Conservation (phyloP, 805 yeast genomes). For the Pichia ethanolica region DNA sequence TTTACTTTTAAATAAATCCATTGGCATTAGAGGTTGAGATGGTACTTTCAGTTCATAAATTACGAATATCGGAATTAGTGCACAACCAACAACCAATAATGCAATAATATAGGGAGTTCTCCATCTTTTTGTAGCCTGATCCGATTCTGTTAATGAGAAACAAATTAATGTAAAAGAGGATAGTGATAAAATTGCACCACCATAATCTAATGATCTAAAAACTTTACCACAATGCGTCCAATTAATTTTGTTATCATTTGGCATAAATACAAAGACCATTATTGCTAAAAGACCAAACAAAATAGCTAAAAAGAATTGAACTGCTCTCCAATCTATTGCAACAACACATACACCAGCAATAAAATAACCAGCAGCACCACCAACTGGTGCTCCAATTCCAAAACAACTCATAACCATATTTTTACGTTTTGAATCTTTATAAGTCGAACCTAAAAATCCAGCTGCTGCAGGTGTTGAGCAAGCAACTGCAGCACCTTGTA, state of each 20-base stretch:
- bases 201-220: conserved; percentile 30
- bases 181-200: conserved; percentile 37
- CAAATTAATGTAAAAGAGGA: conserved; percentile 35
- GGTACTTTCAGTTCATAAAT: conserved; percentile 35
- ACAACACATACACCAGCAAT: conserved; percentile 37
- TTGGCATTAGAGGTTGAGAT: conserved; percentile 40
- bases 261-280: conserved; percentile 24
- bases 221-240: conserved; percentile 20
- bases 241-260: conserved; percentile 28
- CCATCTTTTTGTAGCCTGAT: conserved; percentile 36
- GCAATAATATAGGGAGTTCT: conserved; percentile 39
- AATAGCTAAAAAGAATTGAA: conserved; percentile 35
- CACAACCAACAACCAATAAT: conserved; percentile 32
- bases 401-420: conserved; percentile 37
- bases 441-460: conserved; percentile 37
- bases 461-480: conserved; percentile 42
- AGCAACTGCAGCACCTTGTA: conserved; percentile 38
- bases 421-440: conserved; percentile 32
- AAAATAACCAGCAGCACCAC: conserved; percentile 36
- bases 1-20: conserved; percentile 32
- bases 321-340: conserved; percentile 35
- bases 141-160: conserved; percentile 38
- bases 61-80: conserved; percentile 27
- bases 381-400: conserved; percentile 42
- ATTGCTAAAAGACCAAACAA: conserved; percentile 24